Evolutionary conservation across 2,329 filamentous ascomycete species (phyloP).

Genomic region (Ascochyta clinopodiicola): DNA sequence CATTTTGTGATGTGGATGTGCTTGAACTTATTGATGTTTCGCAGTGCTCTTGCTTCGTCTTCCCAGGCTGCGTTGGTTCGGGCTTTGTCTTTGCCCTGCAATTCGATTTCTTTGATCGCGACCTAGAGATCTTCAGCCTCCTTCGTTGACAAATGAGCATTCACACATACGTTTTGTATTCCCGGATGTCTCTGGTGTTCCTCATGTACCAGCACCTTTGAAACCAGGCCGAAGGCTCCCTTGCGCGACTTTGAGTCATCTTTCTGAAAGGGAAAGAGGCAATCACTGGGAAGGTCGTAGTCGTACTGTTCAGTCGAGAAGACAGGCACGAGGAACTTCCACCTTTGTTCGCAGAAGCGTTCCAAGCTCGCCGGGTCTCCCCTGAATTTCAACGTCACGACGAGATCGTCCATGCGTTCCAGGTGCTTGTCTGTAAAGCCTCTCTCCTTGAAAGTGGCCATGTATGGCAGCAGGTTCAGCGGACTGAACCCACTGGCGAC

Average conservation of each 20-base stretch:
- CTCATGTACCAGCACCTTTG: background rate
- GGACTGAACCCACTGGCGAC: too few relatives aligned
- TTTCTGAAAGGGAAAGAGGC: background rate
- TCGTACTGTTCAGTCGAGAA: background rate
- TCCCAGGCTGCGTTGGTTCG: background rate
- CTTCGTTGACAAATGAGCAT: background rate
- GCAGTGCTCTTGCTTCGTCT: background rate
- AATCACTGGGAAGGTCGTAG: background rate
- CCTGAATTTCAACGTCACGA: too few relatives aligned
- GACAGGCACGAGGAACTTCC: background rate
- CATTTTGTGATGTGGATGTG: constrained; percentile 21
- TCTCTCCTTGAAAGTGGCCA: too few relatives aligned
- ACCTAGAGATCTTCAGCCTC: background rate
- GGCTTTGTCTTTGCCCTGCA: background rate
- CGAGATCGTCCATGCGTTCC: too few relatives aligned
- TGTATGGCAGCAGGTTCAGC: too few relatives aligned
- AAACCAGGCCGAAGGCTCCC: background rate
- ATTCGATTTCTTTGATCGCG: background rate
- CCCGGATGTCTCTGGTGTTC: background rate
- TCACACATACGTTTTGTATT: background rate
- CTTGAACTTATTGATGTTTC: constrained; percentile 16
- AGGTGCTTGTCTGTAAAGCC: too few relatives aligned
- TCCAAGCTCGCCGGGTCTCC: too few relatives aligned
- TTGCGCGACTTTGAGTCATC: background rate
- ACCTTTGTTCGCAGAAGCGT: too few relatives aligned